These are phyloP conservation scores for Furcasterigmium sp. DNA, from an alignment of 2,329 filamentous ascomycete genomes.

Conservation along the genomic window DNA sequence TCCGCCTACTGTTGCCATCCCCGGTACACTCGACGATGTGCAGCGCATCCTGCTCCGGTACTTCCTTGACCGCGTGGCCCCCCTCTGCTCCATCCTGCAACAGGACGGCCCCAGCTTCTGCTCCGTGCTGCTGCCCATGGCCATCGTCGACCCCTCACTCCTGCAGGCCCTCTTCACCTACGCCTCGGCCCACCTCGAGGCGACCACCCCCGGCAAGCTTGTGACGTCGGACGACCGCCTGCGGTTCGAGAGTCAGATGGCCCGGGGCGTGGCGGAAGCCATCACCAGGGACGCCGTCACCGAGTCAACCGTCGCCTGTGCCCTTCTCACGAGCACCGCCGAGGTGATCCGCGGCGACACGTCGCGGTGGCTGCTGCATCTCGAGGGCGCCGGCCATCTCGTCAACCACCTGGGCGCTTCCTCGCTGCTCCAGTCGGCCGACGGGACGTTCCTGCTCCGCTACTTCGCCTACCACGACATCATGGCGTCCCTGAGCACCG, in stretches of 20 bases:
- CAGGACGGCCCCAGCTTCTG: conserved; percentile 1
- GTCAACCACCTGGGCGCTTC: neutral
- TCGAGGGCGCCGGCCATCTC: neutral
- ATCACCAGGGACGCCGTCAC: neutral
- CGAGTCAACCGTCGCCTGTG: conserved; percentile 1
- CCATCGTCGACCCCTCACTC: conserved; percentile 1
- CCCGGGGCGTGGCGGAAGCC: neutral
- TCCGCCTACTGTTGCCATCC: neutral
- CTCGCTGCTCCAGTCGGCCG: neutral
- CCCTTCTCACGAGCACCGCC: conserved; percentile 1
- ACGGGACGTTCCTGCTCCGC: neutral
- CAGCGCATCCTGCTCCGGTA: neutral
- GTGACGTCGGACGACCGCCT: neutral
- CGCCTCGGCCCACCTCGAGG: neutral
- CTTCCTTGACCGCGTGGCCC: conserved; percentile 1
- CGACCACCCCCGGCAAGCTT: neutral
- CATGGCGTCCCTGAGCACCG: conserved; percentile 1
- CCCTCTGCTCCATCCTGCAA: conserved; percentile 1
- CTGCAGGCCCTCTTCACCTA: conserved; percentile 2
- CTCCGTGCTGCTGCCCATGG: conserved; percentile 1
- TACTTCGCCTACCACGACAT: conserved; percentile 3
- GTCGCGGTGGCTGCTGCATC: conserved; percentile 1
- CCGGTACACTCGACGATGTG: neutral
- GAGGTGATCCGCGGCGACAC: conserved; percentile 1
- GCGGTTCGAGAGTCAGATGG: neutral